Evolutionary conservation across 768 basidiomycete genomes (phyloP).

Genomic region (Tylopilus balloui): DNA sequence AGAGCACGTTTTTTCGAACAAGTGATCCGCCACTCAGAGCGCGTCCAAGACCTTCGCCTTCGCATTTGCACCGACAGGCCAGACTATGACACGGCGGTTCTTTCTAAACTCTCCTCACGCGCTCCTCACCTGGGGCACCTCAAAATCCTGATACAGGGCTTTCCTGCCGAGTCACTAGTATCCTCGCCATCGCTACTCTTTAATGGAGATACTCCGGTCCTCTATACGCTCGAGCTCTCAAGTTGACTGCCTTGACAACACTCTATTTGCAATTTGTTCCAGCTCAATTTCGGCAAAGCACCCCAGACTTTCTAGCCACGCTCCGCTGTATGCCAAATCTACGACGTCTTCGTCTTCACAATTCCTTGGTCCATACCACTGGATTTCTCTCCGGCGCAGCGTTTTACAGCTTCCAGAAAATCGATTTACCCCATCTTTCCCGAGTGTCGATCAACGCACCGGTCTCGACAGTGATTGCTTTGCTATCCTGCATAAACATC

Average conservation of each 20-base stretch:
- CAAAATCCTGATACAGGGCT: not conserved
- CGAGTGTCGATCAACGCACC: not conserved
- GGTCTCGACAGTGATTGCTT: not conserved
- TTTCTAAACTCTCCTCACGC: not conserved
- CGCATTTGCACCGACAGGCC: not conserved
- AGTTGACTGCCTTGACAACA: not conserved
- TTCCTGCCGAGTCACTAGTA: too few relatives aligned
- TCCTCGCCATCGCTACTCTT: not conserved
- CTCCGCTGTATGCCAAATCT: slow-evolving; percentile 31
- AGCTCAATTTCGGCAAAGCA: not conserved
- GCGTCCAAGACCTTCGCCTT: not conserved
- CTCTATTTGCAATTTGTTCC: not conserved
- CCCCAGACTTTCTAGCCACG: not conserved
- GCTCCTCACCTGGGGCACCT: not conserved
- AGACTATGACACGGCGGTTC: not conserved
- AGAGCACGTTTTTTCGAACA: not conserved
- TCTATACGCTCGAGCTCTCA: not conserved
- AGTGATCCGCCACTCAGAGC: not conserved
- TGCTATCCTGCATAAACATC: not conserved
- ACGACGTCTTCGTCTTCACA: slow-evolving; percentile 2
- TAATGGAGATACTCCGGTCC: not conserved
- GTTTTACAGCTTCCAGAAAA: not conserved
- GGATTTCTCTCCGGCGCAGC: not conserved
- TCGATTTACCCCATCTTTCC: not conserved
- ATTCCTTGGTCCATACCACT: slow-evolving; percentile 24